Conservation (phyloP, 2,329 filamentous ascomycete genomes). For the Fusarium tricinctum region DNA sequence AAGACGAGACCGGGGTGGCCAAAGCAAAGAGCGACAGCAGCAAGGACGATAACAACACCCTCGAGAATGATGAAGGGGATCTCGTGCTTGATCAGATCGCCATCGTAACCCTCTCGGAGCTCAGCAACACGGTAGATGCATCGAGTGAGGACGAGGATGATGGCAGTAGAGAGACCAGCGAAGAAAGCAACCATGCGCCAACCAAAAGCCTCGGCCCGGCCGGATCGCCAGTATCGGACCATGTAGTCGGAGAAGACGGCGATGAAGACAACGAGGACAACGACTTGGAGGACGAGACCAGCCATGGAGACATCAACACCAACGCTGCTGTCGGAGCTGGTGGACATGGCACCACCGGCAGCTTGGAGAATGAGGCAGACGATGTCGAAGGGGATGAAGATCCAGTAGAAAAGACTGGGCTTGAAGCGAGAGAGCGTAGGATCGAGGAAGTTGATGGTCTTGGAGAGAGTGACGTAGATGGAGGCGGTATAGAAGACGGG, state of each 20-base stretch:
- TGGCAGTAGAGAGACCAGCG: conserved; percentile 65
- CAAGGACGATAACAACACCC: conserved; percentile 58
- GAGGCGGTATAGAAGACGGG: conserved; percentile 69
- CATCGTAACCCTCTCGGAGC: conserved; percentile 72
- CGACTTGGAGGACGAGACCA: conserved; percentile 71
- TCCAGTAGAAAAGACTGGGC: conserved; percentile 60
- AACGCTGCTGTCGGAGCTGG: conserved; percentile 52
- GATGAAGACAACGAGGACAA: conserved; percentile 67
- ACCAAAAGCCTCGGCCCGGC: conserved; percentile 42
- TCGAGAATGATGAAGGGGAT: conserved; percentile 67
- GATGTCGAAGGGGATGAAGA: conserved; percentile 69
- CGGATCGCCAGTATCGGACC: conserved; percentile 56
- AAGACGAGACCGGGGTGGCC: conserved; percentile 61
- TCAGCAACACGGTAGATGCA: conserved; percentile 76
- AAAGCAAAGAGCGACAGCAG: conserved; percentile 55
- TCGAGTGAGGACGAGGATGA: conserved; percentile 71
- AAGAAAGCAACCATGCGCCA: conserved; percentile 63
- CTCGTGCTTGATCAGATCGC: conserved; percentile 67
- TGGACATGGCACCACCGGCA: conserved; percentile 68
- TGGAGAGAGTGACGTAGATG: conserved; percentile 74
- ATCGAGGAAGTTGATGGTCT: conserved; percentile 58
- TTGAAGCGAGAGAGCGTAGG: conserved; percentile 60
- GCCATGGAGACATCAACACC: conserved; percentile 60
- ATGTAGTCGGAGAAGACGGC: conserved; percentile 65
- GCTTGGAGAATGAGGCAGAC: conserved; percentile 71